Evolutionary conservation across 2,329 filamentous ascomycete species (phyloP), one percentile per base, ranked within the genome.

Genomic region (Bipolaris oryzae): DNA sequence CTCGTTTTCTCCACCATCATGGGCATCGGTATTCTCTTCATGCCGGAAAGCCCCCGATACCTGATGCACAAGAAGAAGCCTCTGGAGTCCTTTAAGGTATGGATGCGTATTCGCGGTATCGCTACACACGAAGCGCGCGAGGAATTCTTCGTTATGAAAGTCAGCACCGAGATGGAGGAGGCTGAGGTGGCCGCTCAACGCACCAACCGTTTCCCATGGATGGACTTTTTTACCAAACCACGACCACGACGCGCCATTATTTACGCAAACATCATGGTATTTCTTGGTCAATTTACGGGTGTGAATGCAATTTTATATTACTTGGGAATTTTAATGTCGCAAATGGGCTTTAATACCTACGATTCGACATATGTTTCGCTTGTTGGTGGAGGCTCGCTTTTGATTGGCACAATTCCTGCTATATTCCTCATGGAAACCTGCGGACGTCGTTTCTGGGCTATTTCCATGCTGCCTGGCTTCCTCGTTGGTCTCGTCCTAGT

Each of bases 371-470:
- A 90, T 80, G 91, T 91, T 88, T 90, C 88, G 3, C 58, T 69
- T 5, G 88, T 91, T 13, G 88, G 89, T 3, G 88, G 88, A 23
- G 88, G 86, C 3, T 78, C 87, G 0, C 81, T 91, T 0, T 80
- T 91, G 0, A 65, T 91, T 15, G 88, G 87, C 20, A 88, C 87
- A 0, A 87, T 90, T 33, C 87, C 87, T 0, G 87, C 87, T 0
- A 85, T 88, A 53, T 81, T 89, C 70, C 84, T 84, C 61, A 91
- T 91, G 88, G 89, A 91, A 68, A 84, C 80, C 2, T 90, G 87
- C 46, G 88, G 88, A 11, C 86, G 89, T 20, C 85, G 88, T 3
- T 90, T 90, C 81, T 91, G 88, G 89, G 89, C 88, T 31, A 89
- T 87, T 59, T 81, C 81, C 4, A 91, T 89, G 84, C 78, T 91